Base-by-base conservation (phyloP, 805 yeast genomes). In the Yarrowia hollandica region DNA sequence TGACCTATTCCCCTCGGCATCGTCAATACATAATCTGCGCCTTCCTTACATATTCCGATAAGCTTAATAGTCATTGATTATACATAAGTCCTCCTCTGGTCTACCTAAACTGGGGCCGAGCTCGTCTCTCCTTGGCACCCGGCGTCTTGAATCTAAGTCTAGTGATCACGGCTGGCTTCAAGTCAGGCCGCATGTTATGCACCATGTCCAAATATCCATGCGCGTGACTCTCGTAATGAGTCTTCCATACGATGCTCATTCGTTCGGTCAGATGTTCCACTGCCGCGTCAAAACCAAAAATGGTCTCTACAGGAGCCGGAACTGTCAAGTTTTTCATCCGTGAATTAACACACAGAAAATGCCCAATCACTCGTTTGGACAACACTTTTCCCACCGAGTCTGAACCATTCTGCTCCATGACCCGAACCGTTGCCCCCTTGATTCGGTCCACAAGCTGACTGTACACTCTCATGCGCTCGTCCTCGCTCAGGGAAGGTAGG, bases 211-310 rank as follows among this genome's bases (percentile, higher is more conserved):
- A 12, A 37, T 52, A 52, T 18, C 44, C 42, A 14, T 52, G 44
- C 19, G 25, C 42, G 26, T 37, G 44, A 15, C 42, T 52, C 44
- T 52, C 35, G 26, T 52, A 52, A 18, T 52, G 58, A 9, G 44
- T 35, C 26, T 52, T 52, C 58, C 58, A 52, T 4, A 52, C 58
- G 0, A 34, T 22, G 3, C 55, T 39, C 55, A 48, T 48, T 5
- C 55, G 38, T 16, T 48, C 55, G 1, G 37, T n/a, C 26, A 44
- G 19, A 14, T 44, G 54, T 30, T 44, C 54, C 15, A 33, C 39
- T 1, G 55, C 55, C 9, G 12, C 7, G 5, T 48, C 55, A 18
- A 48, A 48, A 1, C 55, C 55, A 5, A 30, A 11, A 48, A 33
- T 15, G 4, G 39, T 31, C n/a, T 44, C 54, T 12, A 48, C 55